Base-by-base conservation (phyloP, 2,329 filamentous ascomycete species). In the Chaetomium sp. region DNA sequence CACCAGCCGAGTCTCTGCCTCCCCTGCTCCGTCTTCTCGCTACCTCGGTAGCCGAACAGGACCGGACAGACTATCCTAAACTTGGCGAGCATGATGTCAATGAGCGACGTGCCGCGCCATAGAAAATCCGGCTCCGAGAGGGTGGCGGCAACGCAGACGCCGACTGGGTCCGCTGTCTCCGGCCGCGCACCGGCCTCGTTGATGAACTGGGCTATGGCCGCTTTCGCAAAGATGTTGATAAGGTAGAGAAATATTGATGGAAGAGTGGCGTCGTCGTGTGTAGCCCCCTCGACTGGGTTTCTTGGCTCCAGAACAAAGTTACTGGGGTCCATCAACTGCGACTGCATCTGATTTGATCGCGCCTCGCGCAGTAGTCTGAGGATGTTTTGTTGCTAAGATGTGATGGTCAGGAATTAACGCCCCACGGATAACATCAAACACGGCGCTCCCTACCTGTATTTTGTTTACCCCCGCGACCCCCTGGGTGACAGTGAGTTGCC, bases 1-100 rank as follows among this genome's bases (percentile, higher is more conserved):
- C 82, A 84, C 92, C 92, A 96, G 0, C 92, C 92, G 2, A 96
- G 77, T n/a, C 85, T 83, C 21, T 77, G 70, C 13, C 88, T 85
- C 0, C 92, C 92, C 12, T 81, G 80, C 54, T 87, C 83, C 0
- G 88, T 96, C 67, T 83, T 87, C 74, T 96, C 92, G 67, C 82
- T 87, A 27, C 92, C 93, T 51, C 86, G 84, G 69, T 93, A 86
- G 21, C 94, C 94, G 74, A 96, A 98, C 0, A 99, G 81, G 1
- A 93, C 88, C 0, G 95, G 94, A 72, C 92, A 96, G 3, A 86
- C 82, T 19, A 90, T 82, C 65, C 93, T 87, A 72, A 91, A 90
- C 76, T 98, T 97, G 62, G 93, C 89, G 72, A 93, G 84, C 4
- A 95, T 77, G 58, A 95, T 88, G 73, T 93, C 90, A 62, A 91